phyloP scores from a whole-genome alignment of 345 rosid genomes.

The Camelina hispida region DNA sequence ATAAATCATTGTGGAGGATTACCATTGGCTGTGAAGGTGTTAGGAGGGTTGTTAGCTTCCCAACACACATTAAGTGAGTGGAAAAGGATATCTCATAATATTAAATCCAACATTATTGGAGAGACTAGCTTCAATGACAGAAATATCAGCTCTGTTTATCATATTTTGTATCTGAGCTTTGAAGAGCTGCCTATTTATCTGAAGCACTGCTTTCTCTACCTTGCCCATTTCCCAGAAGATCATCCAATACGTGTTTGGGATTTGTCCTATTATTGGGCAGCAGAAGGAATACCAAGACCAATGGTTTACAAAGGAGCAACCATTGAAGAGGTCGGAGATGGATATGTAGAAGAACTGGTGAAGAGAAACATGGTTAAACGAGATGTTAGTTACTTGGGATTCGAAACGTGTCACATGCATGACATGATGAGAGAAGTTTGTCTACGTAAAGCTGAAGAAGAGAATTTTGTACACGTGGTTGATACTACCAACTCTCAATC shows the following conservation, averaged over 20 bases:
- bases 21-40: neutral
- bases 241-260: neutral
- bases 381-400: too few relatives aligned
- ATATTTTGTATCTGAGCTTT: neutral
- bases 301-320: neutral
- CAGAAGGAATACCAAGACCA: neutral
- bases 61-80: neutral
- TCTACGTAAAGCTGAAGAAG: slow-evolving; percentile 32
- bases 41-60: too few relatives aligned
- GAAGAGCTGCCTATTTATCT: neutral
- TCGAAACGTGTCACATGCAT: too few relatives aligned
- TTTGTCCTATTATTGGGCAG: neutral
- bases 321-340: neutral
- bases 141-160: too few relatives aligned
- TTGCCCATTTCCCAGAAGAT: neutral
- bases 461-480: slow-evolving; percentile 9
- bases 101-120: neutral
- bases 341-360: neutral
- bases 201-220: neutral
- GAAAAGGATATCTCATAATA: neutral
- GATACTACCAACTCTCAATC: neutral
- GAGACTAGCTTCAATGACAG: too few relatives aligned
- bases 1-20: neutral
- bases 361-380: neutral
- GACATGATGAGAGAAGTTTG: slow-evolving; percentile 42